Conservation (phyloP, 345 rosid genomes). For the Lepidium sativum region DNA sequence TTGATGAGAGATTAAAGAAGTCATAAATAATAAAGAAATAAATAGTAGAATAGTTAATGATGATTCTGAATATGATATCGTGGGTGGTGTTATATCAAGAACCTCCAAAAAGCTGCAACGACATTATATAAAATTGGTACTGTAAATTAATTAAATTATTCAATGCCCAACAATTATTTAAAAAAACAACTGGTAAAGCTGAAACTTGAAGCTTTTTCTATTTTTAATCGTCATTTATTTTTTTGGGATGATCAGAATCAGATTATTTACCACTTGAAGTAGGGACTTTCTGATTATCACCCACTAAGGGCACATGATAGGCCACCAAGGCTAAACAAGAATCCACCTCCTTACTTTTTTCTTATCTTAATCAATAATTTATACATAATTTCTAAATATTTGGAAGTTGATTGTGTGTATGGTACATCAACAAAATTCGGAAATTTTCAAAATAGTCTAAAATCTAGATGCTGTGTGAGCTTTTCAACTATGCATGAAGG, state of each 20-base stretch:
- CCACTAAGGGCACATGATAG: slow-evolving; percentile 34
- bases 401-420: no score
- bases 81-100: slow-evolving; percentile 45
- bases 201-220: slow-evolving; percentile 19
- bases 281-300: slow-evolving; percentile 25
- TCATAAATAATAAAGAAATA: neutral
- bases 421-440: no score
- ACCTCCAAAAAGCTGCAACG: slow-evolving; percentile 52
- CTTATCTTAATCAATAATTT: neutral
- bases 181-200: slow-evolving; percentile 24
- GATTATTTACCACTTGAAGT: slow-evolving; percentile 24
- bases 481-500: no score
- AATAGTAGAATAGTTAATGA: slow-evolving; percentile 28
- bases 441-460: no score
- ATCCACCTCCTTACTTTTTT: slow-evolving; percentile 23
- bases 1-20: slow-evolving; percentile 6
- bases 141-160: slow-evolving; percentile 17
- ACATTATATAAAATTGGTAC: slow-evolving; percentile 40
- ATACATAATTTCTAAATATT: neutral
- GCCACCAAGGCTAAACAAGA: slow-evolving; percentile 26
- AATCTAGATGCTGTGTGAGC: no score
- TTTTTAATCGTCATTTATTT: neutral
- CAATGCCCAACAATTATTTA: slow-evolving; percentile 10
- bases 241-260: slow-evolving; percentile 25
- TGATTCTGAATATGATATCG: slow-evolving; percentile 29